phyloP scores from a whole-genome alignment of 2,329 filamentous ascomycete species.

The Colletotrichum noveboracense region DNA sequence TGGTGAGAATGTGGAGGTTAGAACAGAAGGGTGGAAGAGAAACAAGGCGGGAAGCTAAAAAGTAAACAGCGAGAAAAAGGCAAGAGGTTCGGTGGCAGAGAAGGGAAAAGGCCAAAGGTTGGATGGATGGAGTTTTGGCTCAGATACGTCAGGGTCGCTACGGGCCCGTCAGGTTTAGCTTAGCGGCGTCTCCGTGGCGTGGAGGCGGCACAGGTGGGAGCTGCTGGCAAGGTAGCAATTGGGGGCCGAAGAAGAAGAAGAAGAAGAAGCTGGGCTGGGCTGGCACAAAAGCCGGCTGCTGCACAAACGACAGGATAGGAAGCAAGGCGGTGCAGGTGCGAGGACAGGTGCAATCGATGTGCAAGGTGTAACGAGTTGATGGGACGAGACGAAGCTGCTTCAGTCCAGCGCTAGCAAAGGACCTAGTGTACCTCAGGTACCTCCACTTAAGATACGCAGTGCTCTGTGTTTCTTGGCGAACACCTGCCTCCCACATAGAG shows the following conservation, averaged over 20 bases:
- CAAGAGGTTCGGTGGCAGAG: slow-evolving; percentile 12
- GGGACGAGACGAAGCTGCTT: neutral
- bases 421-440: neutral
- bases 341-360: neutral
- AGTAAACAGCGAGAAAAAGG: slow-evolving; percentile 4
- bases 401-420: neutral
- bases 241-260: neutral
- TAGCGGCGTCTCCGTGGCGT: slow-evolving; percentile 4
- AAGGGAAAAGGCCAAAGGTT: slow-evolving; percentile 5
- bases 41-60: slow-evolving; percentile 21
- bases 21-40: neutral
- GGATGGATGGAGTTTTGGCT: slow-evolving; percentile 13
- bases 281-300: neutral
- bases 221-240: neutral
- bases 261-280: neutral
- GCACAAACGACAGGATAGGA: neutral
- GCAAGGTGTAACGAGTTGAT: neutral
- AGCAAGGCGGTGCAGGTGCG: neutral
- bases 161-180: neutral
- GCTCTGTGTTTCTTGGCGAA: neutral
- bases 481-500: neutral
- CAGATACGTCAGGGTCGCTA: slow-evolving; percentile 11
- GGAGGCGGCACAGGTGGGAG: neutral
- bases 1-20: slow-evolving; percentile 25
- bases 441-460: neutral